Evolutionary conservation across 73 alveolate genomes (phyloP).

Genomic region (Paramecium tetraurelia): DNA sequence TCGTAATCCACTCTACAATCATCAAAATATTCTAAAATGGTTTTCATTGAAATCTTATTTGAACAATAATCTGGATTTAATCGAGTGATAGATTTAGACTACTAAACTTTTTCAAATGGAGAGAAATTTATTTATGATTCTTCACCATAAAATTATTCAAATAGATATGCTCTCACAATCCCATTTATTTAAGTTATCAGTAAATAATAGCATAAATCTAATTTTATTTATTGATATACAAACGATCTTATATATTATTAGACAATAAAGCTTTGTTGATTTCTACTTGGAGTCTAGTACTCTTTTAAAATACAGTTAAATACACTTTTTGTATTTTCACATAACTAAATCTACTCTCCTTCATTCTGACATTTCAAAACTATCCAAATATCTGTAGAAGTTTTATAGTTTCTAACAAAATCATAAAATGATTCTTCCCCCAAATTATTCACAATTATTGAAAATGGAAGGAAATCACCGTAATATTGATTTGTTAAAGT

Average conservation of each 20-base stretch:
- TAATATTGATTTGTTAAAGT: neutral
- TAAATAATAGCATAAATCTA: slow-evolving; percentile 51
- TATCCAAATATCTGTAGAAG: neutral
- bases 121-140: neutral
- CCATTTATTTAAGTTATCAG: slow-evolving; percentile 48
- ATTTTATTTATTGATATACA: slow-evolving; percentile 45
- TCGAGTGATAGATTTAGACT: neutral
- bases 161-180: slow-evolving; percentile 33
- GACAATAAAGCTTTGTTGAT: neutral
- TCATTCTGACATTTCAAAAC: neutral
- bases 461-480: neutral
- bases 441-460: neutral
- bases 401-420: neutral
- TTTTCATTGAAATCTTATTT: slow-evolving; percentile 34
- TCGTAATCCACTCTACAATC: neutral
- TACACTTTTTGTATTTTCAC: neutral
- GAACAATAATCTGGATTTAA: neutral
- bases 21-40: slow-evolving; percentile 7
- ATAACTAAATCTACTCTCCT: neutral
- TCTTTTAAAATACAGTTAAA: neutral
- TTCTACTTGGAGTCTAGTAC: neutral
- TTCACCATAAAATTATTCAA: slow-evolving; percentile 56
- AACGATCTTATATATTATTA: slow-evolving; percentile 6
- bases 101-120: slow-evolving; percentile 29
- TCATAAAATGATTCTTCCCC: neutral